These are phyloP conservation scores for Gastrolobium villosum DNA, from an alignment of 306 rosid species.

Conservation along the genomic window DNA sequence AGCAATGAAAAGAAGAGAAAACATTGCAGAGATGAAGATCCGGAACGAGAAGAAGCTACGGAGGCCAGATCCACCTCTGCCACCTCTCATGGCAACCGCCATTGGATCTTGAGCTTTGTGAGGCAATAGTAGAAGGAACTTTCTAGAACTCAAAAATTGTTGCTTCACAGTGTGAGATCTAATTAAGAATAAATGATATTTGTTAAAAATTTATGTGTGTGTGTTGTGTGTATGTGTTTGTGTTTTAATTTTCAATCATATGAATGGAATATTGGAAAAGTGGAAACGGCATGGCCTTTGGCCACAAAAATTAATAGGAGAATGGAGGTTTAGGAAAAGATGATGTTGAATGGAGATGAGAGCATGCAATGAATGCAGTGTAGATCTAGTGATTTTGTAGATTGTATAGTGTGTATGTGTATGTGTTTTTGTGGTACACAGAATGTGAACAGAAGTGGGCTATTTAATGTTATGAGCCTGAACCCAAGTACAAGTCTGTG, in stretches of 20 bases:
- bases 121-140: not conserved
- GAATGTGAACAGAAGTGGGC: constrained; percentile 26
- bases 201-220: not conserved
- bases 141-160: not conserved
- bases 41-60: constrained; percentile 93
- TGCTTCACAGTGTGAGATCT: constrained; percentile 50
- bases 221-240: not conserved
- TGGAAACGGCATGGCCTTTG: constrained; percentile 19
- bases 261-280: constrained; percentile 31
- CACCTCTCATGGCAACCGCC: constrained; percentile 92
- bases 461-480: constrained; percentile 28
- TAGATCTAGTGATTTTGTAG: not conserved
- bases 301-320: not conserved
- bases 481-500: constrained; percentile 19
- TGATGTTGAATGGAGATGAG: constrained; percentile 11
- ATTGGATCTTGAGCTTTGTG: constrained; percentile 55
- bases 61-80: constrained; percentile 78
- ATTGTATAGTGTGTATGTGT: not conserved
- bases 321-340: constrained; percentile 19
- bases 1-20: constrained; percentile 89
- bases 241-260: not conserved
- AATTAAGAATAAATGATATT: constrained; percentile 17
- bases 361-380: constrained; percentile 35
- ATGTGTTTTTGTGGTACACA: not conserved
- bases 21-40: constrained; percentile 96